These are phyloP conservation scores for Mallotus nudiflorus DNA, from an alignment of 345 rosid genomes.

Conservation along the genomic window DNA sequence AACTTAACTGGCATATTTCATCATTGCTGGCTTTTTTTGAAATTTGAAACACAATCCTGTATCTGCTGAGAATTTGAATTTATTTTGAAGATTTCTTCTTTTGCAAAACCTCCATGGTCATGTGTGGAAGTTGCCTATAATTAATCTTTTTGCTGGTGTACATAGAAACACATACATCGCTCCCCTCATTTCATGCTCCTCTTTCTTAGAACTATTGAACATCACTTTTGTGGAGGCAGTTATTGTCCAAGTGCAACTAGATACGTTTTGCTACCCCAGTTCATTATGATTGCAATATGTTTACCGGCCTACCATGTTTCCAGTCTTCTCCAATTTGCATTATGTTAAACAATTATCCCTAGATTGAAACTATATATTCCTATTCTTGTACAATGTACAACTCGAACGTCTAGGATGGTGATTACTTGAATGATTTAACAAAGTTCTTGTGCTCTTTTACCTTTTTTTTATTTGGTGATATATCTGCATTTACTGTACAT, in stretches of 20 bases:
- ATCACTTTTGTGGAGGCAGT: not conserved
- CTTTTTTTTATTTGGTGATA: conserved; percentile 1
- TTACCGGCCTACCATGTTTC: not conserved
- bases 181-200: not conserved
- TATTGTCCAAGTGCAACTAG: not conserved
- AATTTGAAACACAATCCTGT: not conserved
- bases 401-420: not conserved
- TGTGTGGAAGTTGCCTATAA: too few relatives aligned
- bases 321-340: not conserved
- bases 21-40: not conserved
- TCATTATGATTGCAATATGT: not conserved
- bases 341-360: not conserved
- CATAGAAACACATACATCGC: not conserved
- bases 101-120: too few relatives aligned
- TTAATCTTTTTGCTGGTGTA: not conserved
- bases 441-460: not conserved
- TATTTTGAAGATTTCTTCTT: too few relatives aligned
- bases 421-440: not conserved
- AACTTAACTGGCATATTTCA: not conserved
- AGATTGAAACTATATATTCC: not conserved
- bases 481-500: not conserved
- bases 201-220: not conserved
- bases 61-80: not conserved
- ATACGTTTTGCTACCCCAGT: not conserved
- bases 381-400: too few relatives aligned